Conservation (phyloP, 768 basidiomycete species). For the Xerocomellus dryophilus region DNA sequence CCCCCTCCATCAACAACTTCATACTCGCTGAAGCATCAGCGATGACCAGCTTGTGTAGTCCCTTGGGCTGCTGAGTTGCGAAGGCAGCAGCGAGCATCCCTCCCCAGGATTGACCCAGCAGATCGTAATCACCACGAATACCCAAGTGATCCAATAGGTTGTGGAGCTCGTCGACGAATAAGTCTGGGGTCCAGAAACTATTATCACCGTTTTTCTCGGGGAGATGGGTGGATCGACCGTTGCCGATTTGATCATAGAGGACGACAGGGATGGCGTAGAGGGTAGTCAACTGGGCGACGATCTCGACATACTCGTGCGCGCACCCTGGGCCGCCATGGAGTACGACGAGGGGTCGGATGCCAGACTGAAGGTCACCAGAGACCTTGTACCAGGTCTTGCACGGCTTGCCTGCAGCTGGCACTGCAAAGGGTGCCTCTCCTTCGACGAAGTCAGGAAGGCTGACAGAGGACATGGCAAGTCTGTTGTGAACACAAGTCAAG, state of each 20-base stretch:
- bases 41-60: conserved; percentile 47
- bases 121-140: conserved; percentile 41
- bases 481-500: neutral
- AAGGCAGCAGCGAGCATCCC: conserved; percentile 43
- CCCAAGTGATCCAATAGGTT: conserved; percentile 44
- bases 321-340: conserved; percentile 57
- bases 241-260: conserved; percentile 56
- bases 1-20: conserved; percentile 39
- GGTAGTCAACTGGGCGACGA: conserved; percentile 38
- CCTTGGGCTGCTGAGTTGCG: conserved; percentile 38
- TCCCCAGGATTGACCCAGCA: conserved; percentile 45
- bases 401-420: conserved; percentile 29
- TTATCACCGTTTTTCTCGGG: conserved; percentile 43
- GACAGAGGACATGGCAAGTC: conserved; percentile 25
- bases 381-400: conserved; percentile 53
- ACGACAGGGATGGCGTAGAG: conserved; percentile 44
- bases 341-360: conserved; percentile 42
- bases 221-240: conserved; percentile 52
- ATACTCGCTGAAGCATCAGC: conserved; percentile 44
- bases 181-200: conserved; percentile 47
- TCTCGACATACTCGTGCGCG: conserved; percentile 40
- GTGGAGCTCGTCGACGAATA: conserved; percentile 53
- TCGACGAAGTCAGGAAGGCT: conserved; percentile 28
- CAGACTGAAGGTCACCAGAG: conserved; percentile 40
- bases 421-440: conserved; percentile 29